These are phyloP conservation scores for Lantana camara DNA, from an alignment of 257 asterid species.

Conservation along the genomic window DNA sequence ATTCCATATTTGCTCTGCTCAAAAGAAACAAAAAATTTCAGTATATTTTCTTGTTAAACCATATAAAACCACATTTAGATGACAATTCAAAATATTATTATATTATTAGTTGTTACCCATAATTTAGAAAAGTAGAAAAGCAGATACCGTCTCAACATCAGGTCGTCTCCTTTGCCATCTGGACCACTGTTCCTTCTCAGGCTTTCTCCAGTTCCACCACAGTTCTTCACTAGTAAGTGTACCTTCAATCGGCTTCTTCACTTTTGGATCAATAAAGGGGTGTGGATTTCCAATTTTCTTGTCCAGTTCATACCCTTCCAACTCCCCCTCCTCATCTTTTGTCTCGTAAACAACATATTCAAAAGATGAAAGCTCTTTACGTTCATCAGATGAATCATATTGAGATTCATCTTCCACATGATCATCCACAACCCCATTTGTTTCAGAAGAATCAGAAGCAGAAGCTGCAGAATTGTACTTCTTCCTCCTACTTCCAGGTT, in stretches of 20 bases:
- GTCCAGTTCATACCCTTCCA: conserved; percentile 72
- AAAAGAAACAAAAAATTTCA: too few relatives aligned
- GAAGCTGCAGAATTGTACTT: conserved; percentile 53
- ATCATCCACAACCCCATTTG: conserved; percentile 35
- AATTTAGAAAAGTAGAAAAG: conserved; percentile 11
- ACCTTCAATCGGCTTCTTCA: conserved; percentile 60
- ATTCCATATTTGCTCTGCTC: too few relatives aligned
- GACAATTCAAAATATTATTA: neutral
- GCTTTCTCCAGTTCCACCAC: conserved; percentile 99
- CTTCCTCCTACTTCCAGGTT: conserved; percentile 91
- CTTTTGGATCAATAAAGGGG: conserved; percentile 79
- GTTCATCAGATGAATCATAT: conserved; percentile 56
- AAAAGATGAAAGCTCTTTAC: conserved; percentile 39
- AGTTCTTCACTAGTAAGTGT: conserved; percentile 83
- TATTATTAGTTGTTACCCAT: too few relatives aligned
- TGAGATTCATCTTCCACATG: conserved; percentile 43
- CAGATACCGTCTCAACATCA: conserved; percentile 85
- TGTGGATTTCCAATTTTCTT: conserved; percentile 81
- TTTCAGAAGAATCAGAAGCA: conserved; percentile 44
- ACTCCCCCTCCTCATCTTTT: conserved; percentile 52
- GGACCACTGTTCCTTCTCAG: conserved; percentile 92
- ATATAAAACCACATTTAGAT: neutral
- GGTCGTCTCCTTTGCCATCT: conserved; percentile 98
- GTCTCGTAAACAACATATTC: conserved; percentile 76
- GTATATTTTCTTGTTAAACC: neutral